Base-by-base conservation (phyloP, 495 filamentous ascomycete genomes). In the Trichodelitschia bisporula region DNA sequence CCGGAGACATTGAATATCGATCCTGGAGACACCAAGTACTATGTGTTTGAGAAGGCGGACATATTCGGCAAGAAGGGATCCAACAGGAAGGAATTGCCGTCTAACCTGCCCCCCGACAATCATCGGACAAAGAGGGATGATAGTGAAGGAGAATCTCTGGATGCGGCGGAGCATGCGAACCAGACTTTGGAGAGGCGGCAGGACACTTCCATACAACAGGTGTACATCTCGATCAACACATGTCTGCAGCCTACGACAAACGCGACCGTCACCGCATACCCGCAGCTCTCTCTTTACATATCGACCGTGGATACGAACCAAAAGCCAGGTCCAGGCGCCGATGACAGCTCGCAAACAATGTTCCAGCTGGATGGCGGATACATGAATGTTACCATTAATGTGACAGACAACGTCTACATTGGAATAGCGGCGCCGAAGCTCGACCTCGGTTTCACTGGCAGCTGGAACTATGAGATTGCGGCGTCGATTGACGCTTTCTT, bases 181-280 rank as follows among this genome's bases (percentile, higher is more conserved):
- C n/a, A n/a, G n/a, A n/a, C n/a, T n/a, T n/a, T n/a, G n/a, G n/a
- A n/a, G n/a, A n/a, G n/a, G n/a, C n/a, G n/a, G n/a, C n/a, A n/a
- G n/a, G n/a, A n/a, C n/a, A n/a, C n/a, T n/a, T n/a, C n/a, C n/a
- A n/a, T n/a, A n/a, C n/a, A n/a, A n/a, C n/a, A n/a, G n/a, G n/a
- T 91, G 4, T 90, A 70, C 40, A 59, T 93, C 29, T 76, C 79
- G 3, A 61, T 83, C 19, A 89, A 74, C 34, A 74, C 77, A 4
- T 93, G 83, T 49, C 39, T 59, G 11, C 77, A 80, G 39, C 83
- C 83, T 1, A 41, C 33, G 30, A 42, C 58, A 38, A 58, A 60
- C 48, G 37, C 45, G 8, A 28, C 32, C 3, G 9, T 31, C 3
- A 41, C 36, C 16, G 28, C 21, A 6, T 37, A 36, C 12, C 60